A percentile compares a stretch with the other conserved stretches of the same genome.
Conservation (phyloP, 176 grass and related monocot genomes). For the Guadua angustifolia region DNA sequence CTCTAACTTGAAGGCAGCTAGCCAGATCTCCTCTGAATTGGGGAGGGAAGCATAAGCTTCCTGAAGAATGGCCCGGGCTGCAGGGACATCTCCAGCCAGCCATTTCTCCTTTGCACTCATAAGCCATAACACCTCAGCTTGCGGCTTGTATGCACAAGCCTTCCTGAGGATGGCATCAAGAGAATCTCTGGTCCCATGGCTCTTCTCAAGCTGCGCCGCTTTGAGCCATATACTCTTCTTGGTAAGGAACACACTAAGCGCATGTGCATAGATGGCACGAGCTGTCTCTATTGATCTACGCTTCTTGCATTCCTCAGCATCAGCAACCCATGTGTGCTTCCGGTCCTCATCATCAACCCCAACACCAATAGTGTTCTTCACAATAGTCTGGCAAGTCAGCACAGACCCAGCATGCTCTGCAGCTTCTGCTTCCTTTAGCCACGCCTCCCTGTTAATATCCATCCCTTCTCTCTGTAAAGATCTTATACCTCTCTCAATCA, state of each 20-base stretch:
- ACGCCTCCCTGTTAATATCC: slow-evolving; percentile 86
- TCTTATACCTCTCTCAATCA: slow-evolving; percentile 85
- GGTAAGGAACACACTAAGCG: slow-evolving; percentile 70
- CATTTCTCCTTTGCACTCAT: slow-evolving; percentile 98
- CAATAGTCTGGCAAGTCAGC: slow-evolving; percentile 86
- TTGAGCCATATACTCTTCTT: slow-evolving; percentile 97
- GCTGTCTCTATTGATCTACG: slow-evolving; percentile 93
- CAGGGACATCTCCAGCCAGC: slow-evolving; percentile 85
- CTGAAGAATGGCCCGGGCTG: slow-evolving; percentile 88
- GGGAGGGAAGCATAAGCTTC: slow-evolving; percentile 94
- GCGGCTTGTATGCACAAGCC: slow-evolving; percentile 83
- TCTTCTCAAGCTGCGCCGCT: slow-evolving; percentile 95
- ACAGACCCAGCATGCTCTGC: slow-evolving; percentile 84
- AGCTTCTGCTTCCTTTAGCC: slow-evolving; percentile 93
- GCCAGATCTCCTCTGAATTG: slow-evolving; percentile 94
- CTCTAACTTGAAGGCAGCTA: slow-evolving; percentile 95
- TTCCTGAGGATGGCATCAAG: slow-evolving; percentile 85
- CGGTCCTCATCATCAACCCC: slow-evolving; percentile 92
- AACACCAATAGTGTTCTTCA: slow-evolving; percentile 82
- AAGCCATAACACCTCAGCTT: slow-evolving; percentile 92
- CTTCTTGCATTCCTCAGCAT: slow-evolving; percentile 96
- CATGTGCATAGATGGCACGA: slow-evolving; percentile 90
- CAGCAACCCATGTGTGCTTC: slow-evolving; percentile 94
- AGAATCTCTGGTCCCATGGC: slow-evolving; percentile 84
- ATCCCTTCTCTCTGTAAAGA: slow-evolving; percentile 79